Percentiles rank a stretch among this genome's conserved stretches.
phyloP scores from a whole-genome alignment of 192 early-diverging fungal genomes.

The Linnemannia exigua region DNA sequence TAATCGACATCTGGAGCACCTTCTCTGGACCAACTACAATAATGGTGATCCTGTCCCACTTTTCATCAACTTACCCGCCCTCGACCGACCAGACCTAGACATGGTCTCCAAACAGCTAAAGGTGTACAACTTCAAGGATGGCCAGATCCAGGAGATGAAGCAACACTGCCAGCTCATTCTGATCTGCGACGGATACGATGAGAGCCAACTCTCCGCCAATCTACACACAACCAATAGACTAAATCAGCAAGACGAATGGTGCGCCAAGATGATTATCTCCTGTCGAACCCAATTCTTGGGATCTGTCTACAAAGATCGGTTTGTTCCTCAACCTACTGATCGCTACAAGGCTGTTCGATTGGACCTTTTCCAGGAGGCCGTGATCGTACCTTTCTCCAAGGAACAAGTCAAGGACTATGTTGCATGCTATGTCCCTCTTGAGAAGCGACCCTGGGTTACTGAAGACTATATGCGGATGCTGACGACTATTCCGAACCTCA shows the following conservation, averaged over 20 bases:
- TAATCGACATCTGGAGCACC: neutral
- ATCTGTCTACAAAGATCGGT: neutral
- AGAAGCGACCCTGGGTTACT: neutral
- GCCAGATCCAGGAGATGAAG: neutral
- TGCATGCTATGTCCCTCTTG: neutral
- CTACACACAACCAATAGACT: neutral
- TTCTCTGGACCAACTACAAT: neutral
- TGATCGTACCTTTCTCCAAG: neutral
- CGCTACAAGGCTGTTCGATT: neutral
- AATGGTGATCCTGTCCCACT: neutral
- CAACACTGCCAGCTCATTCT: neutral
- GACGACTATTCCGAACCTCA: neutral
- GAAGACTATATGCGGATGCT: conserved; percentile 5
- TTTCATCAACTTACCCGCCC: neutral
- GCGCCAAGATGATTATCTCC: neutral
- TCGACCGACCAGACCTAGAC: neutral
- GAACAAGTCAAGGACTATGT: conserved; percentile 1
- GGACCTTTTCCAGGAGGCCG: conserved; percentile 11
- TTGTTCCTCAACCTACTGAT: neutral
- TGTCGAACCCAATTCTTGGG: neutral
- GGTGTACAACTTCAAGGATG: neutral
- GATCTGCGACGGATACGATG: neutral
- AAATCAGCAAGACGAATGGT: neutral
- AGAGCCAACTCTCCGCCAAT: neutral
- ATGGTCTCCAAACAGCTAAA: neutral